A percentile compares a stretch with the other conserved stretches of the same genome.
These are phyloP conservation scores for Anastatica hierochuntica DNA, from an alignment of 345 rosid species.

Conservation along the genomic window DNA sequence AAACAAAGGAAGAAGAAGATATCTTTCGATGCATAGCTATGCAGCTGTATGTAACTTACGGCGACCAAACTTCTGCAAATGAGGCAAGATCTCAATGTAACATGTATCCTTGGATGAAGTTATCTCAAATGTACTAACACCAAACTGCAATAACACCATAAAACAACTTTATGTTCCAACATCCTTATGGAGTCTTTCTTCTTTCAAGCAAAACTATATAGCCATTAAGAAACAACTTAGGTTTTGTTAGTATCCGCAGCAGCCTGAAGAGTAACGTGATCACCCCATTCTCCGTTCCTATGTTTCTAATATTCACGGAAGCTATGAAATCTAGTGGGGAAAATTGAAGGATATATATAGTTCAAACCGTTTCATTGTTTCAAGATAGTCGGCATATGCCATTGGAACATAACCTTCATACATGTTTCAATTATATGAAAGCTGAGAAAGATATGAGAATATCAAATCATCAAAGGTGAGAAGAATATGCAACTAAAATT, in stretches of 20 bases:
- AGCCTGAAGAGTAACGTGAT: slow-evolving; percentile 33
- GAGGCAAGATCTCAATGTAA: slow-evolving; percentile 81
- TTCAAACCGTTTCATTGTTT: slow-evolving; percentile 52
- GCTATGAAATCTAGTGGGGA: neutral
- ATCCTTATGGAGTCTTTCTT: neutral
- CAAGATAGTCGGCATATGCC: slow-evolving; percentile 52
- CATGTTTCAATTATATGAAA: slow-evolving; percentile 33
- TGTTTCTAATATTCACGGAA: neutral
- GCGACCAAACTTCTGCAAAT: slow-evolving; percentile 47
- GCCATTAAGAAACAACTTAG: neutral
- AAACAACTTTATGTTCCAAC: neutral
- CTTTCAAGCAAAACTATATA: no score
- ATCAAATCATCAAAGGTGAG: neutral
- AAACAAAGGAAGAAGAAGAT: no score
- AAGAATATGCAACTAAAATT: neutral
- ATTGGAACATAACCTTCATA: slow-evolving; percentile 71
- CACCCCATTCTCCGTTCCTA: slow-evolving; percentile 38
- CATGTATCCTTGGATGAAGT: slow-evolving; percentile 93
- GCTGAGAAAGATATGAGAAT: slow-evolving; percentile 9
- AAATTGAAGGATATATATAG: no score
- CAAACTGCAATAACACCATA: slow-evolving; percentile 46
- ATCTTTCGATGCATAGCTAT: no score
- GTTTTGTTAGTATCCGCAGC: slow-evolving; percentile 23
- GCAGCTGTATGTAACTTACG: slow-evolving; percentile 37
- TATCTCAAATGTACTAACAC: slow-evolving; percentile 70